phyloP scores from a whole-genome alignment of 73 alveolate species.

The Uronychia setigera region DNA sequence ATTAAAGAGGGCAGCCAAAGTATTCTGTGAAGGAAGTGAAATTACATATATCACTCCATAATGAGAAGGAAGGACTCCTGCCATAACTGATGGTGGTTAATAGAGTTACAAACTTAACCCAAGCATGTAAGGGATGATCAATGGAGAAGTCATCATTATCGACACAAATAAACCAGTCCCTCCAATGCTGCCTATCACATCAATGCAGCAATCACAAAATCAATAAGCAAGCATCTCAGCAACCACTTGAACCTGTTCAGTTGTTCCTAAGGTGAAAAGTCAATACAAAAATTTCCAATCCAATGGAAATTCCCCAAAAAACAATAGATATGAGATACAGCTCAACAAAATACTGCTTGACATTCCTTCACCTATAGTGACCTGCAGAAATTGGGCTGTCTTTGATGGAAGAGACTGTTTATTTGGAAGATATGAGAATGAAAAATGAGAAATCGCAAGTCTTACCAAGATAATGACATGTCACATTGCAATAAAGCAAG shows the following conservation, averaged over 20 bases:
- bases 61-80: too few species aligned
- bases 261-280: neutral
- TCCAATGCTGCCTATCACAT: too few species aligned
- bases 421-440: conserved; percentile 27
- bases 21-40: too few species aligned
- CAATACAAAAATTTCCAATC: neutral
- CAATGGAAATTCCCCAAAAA: neutral
- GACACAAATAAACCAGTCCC: too few species aligned
- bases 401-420: conserved; percentile 38
- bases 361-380: conserved; percentile 62
- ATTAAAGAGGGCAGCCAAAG: too few species aligned
- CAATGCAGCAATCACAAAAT: too few species aligned
- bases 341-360: conserved; percentile 43
- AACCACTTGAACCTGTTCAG: neutral
- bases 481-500: conserved; percentile 32
- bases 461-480: conserved; percentile 67
- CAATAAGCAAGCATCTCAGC: too few species aligned
- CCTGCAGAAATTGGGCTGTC: conserved; percentile 62
- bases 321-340: conserved; percentile 16
- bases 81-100: too few species aligned
- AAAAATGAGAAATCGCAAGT: conserved; percentile 58
- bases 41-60: too few species aligned
- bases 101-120: too few species aligned
- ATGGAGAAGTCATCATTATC: too few species aligned
- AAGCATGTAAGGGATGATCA: too few species aligned